phyloP scores from a whole-genome alignment of 163 green algal species.

The Scenedesmus sp. region DNA sequence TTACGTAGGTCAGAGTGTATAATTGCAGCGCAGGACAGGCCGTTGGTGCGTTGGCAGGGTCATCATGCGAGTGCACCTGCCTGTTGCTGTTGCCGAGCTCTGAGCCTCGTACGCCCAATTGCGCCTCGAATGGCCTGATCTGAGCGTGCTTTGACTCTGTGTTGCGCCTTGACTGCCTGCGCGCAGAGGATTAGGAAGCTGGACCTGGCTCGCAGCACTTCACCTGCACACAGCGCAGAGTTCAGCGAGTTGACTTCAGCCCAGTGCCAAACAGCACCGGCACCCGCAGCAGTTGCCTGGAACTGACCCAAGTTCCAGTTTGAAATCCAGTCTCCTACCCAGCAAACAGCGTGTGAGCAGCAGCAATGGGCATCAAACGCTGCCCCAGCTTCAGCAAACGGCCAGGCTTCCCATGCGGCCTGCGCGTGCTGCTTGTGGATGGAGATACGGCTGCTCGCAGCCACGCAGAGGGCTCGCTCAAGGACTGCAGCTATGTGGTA shows the following conservation, averaged over 20 bases:
- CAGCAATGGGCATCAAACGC: slow-evolving; percentile 54
- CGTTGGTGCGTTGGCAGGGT: neutral
- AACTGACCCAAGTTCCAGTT: neutral
- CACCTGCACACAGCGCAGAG: slow-evolving; percentile 22
- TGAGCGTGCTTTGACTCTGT: neutral
- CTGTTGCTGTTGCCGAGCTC: neutral
- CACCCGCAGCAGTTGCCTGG: neutral
- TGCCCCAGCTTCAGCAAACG: slow-evolving; percentile 61
- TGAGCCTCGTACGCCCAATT: neutral
- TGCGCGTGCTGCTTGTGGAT: slow-evolving; percentile 67
- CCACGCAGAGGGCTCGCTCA: slow-evolving; percentile 50
- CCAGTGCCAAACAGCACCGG: neutral
- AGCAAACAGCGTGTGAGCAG: neutral
- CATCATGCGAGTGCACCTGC: neutral
- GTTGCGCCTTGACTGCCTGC: neutral
- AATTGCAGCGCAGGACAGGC: neutral
- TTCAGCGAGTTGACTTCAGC: slow-evolving; percentile 24
- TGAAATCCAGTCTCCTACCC: neutral
- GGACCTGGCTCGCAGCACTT: slow-evolving; percentile 5
- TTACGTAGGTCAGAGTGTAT: neutral
- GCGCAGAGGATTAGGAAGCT: neutral
- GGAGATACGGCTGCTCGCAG: slow-evolving; percentile 28
- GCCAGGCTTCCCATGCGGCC: slow-evolving; percentile 63
- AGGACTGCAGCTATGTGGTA: slow-evolving; percentile 64
- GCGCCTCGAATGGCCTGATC: neutral